Percentiles rank a stretch among this genome's conserved stretches.
These are phyloP conservation scores for Triticum urartu DNA, from an alignment of 176 grass and related monocot genomes.

Conservation along the genomic window DNA sequence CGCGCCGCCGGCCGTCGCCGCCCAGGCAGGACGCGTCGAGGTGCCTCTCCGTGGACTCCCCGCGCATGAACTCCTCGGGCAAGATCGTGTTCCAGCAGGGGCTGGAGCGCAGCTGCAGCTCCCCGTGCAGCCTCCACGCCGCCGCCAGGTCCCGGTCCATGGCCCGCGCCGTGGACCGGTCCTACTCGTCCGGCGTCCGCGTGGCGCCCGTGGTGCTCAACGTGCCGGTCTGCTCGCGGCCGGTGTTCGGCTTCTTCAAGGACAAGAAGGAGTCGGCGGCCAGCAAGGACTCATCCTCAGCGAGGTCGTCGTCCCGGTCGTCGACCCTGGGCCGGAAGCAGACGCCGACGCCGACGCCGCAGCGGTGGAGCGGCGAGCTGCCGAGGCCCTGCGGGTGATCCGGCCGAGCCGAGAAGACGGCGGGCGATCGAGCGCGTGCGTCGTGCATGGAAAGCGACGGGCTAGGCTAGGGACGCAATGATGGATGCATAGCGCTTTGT, in stretches of 20 bases:
- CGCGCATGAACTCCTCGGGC: conserved; percentile 86
- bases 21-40: conserved; percentile 18
- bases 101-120: conserved; percentile 86
- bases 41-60: conserved; percentile 53
- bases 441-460: conserved; percentile 3
- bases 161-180: conserved; percentile 64
- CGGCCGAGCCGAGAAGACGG: neutral
- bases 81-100: conserved; percentile 85
- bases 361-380: conserved; percentile 47
- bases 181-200: conserved; percentile 78
- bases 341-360: conserved; percentile 3
- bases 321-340: conserved; percentile 33
- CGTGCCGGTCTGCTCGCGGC: conserved; percentile 78
- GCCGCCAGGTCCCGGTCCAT: conserved; percentile 40
- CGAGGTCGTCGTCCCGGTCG: conserved; percentile 20
- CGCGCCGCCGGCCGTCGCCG: conserved; percentile 4
- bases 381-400: conserved; percentile 28
- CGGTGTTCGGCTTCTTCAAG: conserved; percentile 82
- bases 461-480: conserved; percentile 6
- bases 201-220: conserved; percentile 81
- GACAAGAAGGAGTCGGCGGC: conserved; percentile 58
- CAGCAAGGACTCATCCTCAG: neutral
- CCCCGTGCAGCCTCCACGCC: conserved; percentile 70
- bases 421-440: neutral
- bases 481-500: conserved; percentile 12